Evolutionary conservation across 2,329 filamentous ascomycete species (phyloP).

Genomic region (Ascochyta pisi): DNA sequence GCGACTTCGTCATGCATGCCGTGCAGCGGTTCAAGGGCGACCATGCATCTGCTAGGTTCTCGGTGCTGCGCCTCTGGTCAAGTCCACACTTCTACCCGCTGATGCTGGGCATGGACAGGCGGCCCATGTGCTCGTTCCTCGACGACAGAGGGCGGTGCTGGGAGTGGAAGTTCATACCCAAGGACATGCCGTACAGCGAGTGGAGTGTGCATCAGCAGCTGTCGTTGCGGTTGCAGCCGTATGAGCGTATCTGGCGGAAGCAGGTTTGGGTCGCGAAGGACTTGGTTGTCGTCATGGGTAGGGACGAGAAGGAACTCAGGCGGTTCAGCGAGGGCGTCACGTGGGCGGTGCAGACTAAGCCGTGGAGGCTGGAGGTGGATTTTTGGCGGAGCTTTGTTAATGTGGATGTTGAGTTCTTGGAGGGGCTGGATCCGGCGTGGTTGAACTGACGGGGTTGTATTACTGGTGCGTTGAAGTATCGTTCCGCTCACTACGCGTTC

Average conservation of each 20-base stretch:
- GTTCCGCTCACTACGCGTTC: no score
- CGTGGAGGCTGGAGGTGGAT: constrained; percentile 60
- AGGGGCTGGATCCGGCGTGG: constrained; percentile 52
- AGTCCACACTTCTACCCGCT: constrained; percentile 59
- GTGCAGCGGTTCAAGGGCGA: constrained; percentile 41
- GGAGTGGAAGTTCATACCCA: constrained; percentile 58
- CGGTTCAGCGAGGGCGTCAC: constrained; percentile 50
- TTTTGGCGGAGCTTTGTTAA: constrained; percentile 61
- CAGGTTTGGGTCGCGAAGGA: constrained; percentile 53
- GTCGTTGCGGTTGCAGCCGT: constrained; percentile 39
- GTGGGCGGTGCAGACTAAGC: constrained; percentile 57
- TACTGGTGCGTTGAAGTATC: no score
- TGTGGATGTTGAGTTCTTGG: constrained; percentile 55
- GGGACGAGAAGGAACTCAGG: constrained; percentile 51
- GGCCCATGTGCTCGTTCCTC: constrained; percentile 48
- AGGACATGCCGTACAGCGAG: constrained; percentile 55
- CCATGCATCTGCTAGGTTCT: constrained; percentile 48
- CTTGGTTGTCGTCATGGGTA: constrained; percentile 56
- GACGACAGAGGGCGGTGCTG: constrained; percentile 55
- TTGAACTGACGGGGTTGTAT: constrained; percentile 25
- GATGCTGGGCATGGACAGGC: constrained; percentile 52
- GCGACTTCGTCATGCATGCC: constrained; percentile 38
- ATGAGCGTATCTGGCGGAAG: constrained; percentile 41
- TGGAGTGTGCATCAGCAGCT: constrained; percentile 54
- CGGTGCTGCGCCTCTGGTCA: constrained; percentile 56